Base-by-base conservation (phyloP, 2,329 filamentous ascomycete genomes). In the Botrytis fragariae region DNA sequence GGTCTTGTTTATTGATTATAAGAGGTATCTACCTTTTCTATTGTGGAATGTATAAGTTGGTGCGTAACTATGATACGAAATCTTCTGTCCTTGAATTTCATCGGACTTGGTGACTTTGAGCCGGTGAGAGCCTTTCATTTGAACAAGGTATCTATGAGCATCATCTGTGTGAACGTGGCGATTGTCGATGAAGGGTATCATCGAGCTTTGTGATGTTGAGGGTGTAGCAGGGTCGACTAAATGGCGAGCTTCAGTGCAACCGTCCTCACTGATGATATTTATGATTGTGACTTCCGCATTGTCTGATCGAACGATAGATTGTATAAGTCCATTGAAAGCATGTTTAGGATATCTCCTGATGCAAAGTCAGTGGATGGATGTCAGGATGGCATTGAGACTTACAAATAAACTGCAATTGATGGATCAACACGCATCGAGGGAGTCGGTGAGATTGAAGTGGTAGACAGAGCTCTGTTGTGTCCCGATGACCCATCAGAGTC, bases 1-100 rank as follows among this genome's bases (percentile, higher is more conserved):
- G 10, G 1, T 25, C 9, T 1, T 12, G 25, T 25, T 48, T 5
- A 22, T 25, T 25, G 0, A 48, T 9, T 5, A 10, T 9, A 12
- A 25, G 25, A 25, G 9, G 1, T 6, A 51, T 5, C 4, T 48
- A 48, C 45, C 45, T 25, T 51, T 51, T 2, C 14, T 25, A 6
- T 51, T 51, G 4, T 51, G 4, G 4, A 51, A 51, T 51, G 45
- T 51, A 12, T 51, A 48, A 25, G 9, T 12, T 25, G 22, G 45
- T 51, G 22, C 0, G 4, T 10, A 51, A 5, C 22, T 51, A 1
- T 25, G 4, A 51, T 22, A 22, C 22, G 22, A 12, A 14, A 51
- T 51, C 10, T 51, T 51, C 22, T 14, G 45, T 25, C 45, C 45
- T 14, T 51, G 45, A 51, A 14, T 9, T 25, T 51, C 45, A 14